Evolutionary conservation across 305 asterid genomes (phyloP).

Genomic region (Fraxinus albicans): DNA sequence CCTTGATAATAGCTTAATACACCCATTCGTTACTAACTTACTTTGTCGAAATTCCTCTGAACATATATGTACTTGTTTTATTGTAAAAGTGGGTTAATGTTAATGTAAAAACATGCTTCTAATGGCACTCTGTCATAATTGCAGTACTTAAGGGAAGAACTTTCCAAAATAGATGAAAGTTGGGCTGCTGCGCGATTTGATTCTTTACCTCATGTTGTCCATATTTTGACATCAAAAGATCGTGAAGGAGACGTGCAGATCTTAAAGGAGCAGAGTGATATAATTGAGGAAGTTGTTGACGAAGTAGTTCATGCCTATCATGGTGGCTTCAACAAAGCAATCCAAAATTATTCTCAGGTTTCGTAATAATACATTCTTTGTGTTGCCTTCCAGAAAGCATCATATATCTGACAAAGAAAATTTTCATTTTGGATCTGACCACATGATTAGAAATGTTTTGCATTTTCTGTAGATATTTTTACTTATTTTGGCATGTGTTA

Average conservation of each 20-base stretch:
- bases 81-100: slow-evolving; percentile 12
- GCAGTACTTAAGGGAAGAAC: slow-evolving; percentile 90
- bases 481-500: slow-evolving; percentile 6
- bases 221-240: slow-evolving; percentile 91
- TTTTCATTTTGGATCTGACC: slow-evolving; percentile 6
- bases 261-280: slow-evolving; percentile 94
- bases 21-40: background rate
- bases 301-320: slow-evolving; percentile 99
- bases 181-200: slow-evolving; percentile 98
- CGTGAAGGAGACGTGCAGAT: slow-evolving; percentile 83
- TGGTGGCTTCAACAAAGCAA: slow-evolving; percentile 97
- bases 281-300: slow-evolving; percentile 96
- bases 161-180: slow-evolving; percentile 85
- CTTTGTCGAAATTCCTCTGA: background rate
- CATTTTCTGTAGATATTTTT: slow-evolving; percentile 1
- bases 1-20: background rate
- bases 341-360: slow-evolving; percentile 99
- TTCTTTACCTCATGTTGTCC: slow-evolving; percentile 97
- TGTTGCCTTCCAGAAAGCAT: slow-evolving; percentile 18
- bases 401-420: slow-evolving; percentile 14
- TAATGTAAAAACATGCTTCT: slow-evolving; percentile 13
- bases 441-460: slow-evolving; percentile 12
- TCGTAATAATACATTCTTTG: slow-evolving; percentile 21
- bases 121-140: slow-evolving; percentile 28
- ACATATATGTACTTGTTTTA: slow-evolving; percentile 13